These are phyloP conservation scores for Aspergillus ibericus DNA, from an alignment of 2,329 filamentous ascomycete species.

Conservation along the genomic window DNA sequence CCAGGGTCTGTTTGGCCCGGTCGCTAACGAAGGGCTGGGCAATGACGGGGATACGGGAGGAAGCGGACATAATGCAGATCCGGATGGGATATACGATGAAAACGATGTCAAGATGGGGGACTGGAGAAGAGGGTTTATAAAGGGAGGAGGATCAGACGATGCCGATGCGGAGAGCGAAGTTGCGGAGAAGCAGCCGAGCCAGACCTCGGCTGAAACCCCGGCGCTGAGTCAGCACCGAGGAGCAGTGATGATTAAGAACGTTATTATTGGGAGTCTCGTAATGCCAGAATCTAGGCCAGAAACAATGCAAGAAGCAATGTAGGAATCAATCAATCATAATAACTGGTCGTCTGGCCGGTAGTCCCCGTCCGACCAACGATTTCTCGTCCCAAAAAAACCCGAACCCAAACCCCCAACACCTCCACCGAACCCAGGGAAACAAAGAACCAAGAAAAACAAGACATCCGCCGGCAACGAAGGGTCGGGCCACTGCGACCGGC, in stretches of 20 bases:
- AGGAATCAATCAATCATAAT: no score
- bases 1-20: conserved; percentile 77
- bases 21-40: conserved; percentile 72
- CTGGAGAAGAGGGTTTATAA: neutral
- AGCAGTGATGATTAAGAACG: no score
- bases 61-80: conserved; percentile 48
- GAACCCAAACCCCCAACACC: neutral
- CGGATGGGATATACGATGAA: neutral
- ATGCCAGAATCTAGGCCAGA: no score
- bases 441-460: conserved; percentile 14
- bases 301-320: no score
- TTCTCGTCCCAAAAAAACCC: neutral
- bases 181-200: conserved; percentile 33
- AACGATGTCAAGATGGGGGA: neutral
- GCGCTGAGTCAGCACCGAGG: neutral
- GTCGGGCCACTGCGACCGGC: neutral
- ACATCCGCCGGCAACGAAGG: neutral
- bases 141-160: conserved; percentile 8
- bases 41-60: conserved; percentile 57
- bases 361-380: no score
- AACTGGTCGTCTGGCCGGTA: no score
- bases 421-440: conserved; percentile 8
- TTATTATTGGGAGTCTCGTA: no score
- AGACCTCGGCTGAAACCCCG: conserved; percentile 28
- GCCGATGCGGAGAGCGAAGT: conserved; percentile 20